phyloP scores from a whole-genome alignment of 352 stramenopile genomes.

The Pythium aquatile region DNA sequence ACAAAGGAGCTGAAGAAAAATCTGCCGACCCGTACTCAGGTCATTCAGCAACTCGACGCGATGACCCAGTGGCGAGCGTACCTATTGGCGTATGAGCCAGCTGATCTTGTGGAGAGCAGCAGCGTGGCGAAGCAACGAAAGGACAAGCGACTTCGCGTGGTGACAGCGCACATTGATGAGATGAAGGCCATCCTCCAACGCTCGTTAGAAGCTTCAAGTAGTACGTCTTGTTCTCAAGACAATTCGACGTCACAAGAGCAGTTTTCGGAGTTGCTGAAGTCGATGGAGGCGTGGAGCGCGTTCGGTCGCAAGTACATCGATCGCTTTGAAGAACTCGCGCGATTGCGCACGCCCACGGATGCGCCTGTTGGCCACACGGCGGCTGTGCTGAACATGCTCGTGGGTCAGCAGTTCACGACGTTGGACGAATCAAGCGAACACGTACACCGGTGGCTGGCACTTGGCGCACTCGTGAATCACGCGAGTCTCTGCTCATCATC shows the following conservation, averaged over 20 bases:
- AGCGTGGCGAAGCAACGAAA: conserved; percentile 23
- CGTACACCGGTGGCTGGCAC: conserved; percentile 11
- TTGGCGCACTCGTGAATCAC: conserved; percentile 5
- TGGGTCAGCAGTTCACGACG: conserved; percentile 6
- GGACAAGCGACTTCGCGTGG: conserved; percentile 26
- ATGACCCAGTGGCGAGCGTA: conserved; percentile 34
- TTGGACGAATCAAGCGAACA: neutral
- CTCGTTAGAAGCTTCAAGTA: neutral
- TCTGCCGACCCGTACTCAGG: conserved; percentile 31
- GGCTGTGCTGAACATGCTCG: conserved; percentile 10
- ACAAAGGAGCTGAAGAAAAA: conserved; percentile 59
- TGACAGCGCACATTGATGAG: conserved; percentile 23
- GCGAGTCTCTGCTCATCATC: neutral
- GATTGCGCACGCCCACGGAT: conserved; percentile 17
- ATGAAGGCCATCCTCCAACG: conserved; percentile 13
- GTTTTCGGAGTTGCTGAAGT: conserved; percentile 15
- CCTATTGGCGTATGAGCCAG: conserved; percentile 40
- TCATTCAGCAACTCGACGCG: conserved; percentile 26
- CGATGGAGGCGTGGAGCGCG: conserved; percentile 18
- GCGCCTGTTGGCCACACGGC: conserved; percentile 9
- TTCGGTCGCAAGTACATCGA: conserved; percentile 16
- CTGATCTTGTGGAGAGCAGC: conserved; percentile 7
- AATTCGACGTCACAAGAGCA: neutral
- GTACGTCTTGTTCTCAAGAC: neutral
- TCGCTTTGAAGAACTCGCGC: conserved; percentile 16